Evolutionary conservation across 495 filamentous ascomycete species (phyloP), one percentile per base, ranked within the genome.

Genomic region (Cenococcum geophilum): DNA sequence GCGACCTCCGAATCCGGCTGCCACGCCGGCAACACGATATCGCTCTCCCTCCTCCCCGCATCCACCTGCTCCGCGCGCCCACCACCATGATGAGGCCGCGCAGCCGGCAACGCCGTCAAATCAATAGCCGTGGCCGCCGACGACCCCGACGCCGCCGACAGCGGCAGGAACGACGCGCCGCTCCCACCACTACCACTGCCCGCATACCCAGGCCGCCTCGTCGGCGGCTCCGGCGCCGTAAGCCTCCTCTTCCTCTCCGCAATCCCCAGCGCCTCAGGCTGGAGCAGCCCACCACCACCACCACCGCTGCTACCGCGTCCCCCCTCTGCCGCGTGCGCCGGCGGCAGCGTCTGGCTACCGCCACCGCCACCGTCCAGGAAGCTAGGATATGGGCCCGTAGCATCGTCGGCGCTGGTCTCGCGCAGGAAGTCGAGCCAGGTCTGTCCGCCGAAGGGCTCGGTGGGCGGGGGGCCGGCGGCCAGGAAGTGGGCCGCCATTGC

Each of bases 1-100:
- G 59, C 23, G 21, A 63, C 66, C 8, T 68, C 66, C 8, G 55
- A 36, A 45, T 68, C 66, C 12, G 66, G 66, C 58, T 68, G 66
- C 66, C 66, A 68, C 1, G 32, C 21, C 8, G 66, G 66, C 32
- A 68, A 36, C 25, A 65, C 56, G 25, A 68, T 51, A 42, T 68
- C 63, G 35, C 58, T 68, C 27, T 54, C 55, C 18, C 55, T 27
- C 25, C 58, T 37, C 18, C 14, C 14, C 36, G 36, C 36, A 40
- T 6, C 36, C 6, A 6, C 14, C 36, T 8, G 14, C 14, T 14
- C 14, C 8, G 61, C 25, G 5, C 40, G 50, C n/a, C n/a, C n/a
- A n/a, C n/a, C n/a, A n/a, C n/a, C n/a, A 32, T 34, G 25, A 21
- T 40, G 49, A 48, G 64, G 59, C 18, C 27, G 55, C 18, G 59